Evolutionary conservation across 805 yeast genomes (phyloP), one percentile per base, ranked within the genome.

Genomic region (Spathaspora gorwiae): DNA sequence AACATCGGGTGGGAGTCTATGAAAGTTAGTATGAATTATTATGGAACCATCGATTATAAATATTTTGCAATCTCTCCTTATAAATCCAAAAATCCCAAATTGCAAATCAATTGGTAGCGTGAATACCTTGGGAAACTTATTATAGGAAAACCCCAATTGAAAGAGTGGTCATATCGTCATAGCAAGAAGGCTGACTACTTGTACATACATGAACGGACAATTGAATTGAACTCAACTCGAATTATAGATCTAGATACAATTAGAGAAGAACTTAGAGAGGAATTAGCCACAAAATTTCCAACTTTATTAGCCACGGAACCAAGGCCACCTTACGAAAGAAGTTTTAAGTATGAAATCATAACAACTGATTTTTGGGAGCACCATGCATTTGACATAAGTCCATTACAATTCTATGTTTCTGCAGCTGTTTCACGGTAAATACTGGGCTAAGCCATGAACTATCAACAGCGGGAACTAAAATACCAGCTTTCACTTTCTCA

Each of bases 401-500:
- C 9, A 27, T 10, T 10, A 27, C 31, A 27, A 27, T 27, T 10
- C 31, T 27, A 27, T 27, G 10, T 10, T 27, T 27, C 31, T 7
- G 31, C 7, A 7, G 9, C 10, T 27, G 31, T 27, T 27, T 27
- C 7, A 27, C 10, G 9, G 10, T 10, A 27, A 27, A 27, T 27
- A 27, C 31, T 27, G 31, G 31, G 10, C 31, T 27, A 7, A 27
- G 10, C 10, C 31, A 27, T 27, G 31, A 27, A 27, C 31, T 10
- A 7, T 27, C 31, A 27, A 27, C 10, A 7, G 31, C 31, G 31
- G 9, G 31, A 27, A 27, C 31, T 34, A 34, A 34, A 34, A 34
- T n/a, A n/a, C 36, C 19, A n/a, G 36, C 9, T 41, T 78, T 60
- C 35, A 67, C 83, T 48, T 80, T 68, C 8, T 68, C 73, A 53